Evolutionary conservation across 169 alveolate species (phyloP).

Genomic region (Fabrea salina): DNA sequence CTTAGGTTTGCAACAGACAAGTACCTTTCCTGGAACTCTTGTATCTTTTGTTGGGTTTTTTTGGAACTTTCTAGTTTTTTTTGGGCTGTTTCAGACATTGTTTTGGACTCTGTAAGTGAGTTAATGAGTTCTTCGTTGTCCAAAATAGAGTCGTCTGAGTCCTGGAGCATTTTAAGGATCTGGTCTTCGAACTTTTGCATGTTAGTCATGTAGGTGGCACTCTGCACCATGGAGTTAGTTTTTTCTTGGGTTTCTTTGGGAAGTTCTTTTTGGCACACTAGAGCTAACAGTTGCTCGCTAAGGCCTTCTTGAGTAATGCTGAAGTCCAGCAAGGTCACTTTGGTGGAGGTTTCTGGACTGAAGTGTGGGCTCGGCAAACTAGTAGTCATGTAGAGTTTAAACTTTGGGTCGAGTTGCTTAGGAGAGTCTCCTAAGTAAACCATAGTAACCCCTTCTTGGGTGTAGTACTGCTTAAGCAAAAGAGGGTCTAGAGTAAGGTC

Average conservation of each 20-base stretch:
- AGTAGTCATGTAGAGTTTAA: conserved; percentile 76
- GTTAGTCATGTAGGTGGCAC: conserved; percentile 57
- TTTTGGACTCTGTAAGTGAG: conserved; percentile 66
- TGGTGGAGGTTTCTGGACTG: conserved; percentile 82
- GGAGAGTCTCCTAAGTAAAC: conserved; percentile 77
- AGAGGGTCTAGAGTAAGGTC: conserved; percentile 84
- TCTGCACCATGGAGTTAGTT: conserved; percentile 61
- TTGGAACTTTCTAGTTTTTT: conserved; percentile 73
- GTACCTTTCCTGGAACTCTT: conserved; percentile 64
- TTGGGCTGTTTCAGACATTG: conserved; percentile 66
- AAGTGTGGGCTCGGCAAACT: conserved; percentile 85
- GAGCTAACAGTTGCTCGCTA: conserved; percentile 76
- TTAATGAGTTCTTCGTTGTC: conserved; percentile 71
- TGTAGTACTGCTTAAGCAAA: conserved; percentile 46
- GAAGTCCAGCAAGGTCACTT: conserved; percentile 83
- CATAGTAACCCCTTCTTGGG: conserved; percentile 58
- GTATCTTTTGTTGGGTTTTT: conserved; percentile 66
- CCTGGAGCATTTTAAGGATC: conserved; percentile 74
- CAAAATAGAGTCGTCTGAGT: conserved; percentile 53
- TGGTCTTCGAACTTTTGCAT: conserved; percentile 69
- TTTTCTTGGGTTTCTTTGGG: conserved; percentile 74
- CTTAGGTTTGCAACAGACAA: conserved; percentile 75
- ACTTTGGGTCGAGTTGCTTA: conserved; percentile 65
- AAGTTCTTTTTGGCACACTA: conserved; percentile 76
- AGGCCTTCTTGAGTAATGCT: conserved; percentile 86